Evolutionary conservation across 1,284 basidiomycete genomes (phyloP).

Genomic region (Sporisorium iseilematis-ciliati): DNA sequence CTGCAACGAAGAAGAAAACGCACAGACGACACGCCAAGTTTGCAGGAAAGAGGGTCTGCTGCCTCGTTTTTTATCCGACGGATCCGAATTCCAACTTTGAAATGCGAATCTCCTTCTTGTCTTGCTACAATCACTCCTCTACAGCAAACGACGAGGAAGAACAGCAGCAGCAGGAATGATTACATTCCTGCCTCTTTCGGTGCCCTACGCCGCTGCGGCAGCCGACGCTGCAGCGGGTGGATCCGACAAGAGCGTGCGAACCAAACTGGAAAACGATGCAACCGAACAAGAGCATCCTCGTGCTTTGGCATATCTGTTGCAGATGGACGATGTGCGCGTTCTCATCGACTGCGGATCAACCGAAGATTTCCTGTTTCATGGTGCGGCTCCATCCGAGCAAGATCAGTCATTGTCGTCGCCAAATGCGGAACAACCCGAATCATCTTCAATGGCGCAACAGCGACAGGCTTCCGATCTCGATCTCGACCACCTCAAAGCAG

Average conservation of each 20-base stretch:
- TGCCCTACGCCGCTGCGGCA: constrained; percentile 43
- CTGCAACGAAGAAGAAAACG: not conserved
- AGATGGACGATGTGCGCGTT: constrained; percentile 93
- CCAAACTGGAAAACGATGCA: constrained; percentile 39
- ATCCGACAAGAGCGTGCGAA: constrained; percentile 26
- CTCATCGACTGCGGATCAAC: constrained; percentile 87
- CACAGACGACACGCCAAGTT: constrained; percentile 6
- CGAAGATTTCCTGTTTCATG: constrained; percentile 61
- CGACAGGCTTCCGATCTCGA: constrained; percentile 33
- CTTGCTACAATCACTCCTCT: not conserved
- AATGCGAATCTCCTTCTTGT: not conserved
- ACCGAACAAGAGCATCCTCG: constrained; percentile 55
- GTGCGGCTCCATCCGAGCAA: constrained; percentile 2
- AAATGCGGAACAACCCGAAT: constrained; percentile 23
- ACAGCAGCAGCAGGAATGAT: constrained; percentile 45
- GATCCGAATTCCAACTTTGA: constrained; percentile 3
- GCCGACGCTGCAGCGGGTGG: constrained; percentile 3
- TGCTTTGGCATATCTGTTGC: constrained; percentile 79
- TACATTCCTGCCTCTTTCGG: constrained; percentile 60
- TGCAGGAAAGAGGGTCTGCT: constrained; percentile 9
- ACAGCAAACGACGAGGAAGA: not conserved
- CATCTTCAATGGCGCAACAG: constrained; percentile 48
- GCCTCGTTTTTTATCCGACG: not conserved
- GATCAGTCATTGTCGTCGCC: constrained; percentile 1
- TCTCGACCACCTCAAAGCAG: constrained; percentile 34